phyloP scores from a whole-genome alignment of 169 alveolate genomes.

The Babesia ovis region DNA sequence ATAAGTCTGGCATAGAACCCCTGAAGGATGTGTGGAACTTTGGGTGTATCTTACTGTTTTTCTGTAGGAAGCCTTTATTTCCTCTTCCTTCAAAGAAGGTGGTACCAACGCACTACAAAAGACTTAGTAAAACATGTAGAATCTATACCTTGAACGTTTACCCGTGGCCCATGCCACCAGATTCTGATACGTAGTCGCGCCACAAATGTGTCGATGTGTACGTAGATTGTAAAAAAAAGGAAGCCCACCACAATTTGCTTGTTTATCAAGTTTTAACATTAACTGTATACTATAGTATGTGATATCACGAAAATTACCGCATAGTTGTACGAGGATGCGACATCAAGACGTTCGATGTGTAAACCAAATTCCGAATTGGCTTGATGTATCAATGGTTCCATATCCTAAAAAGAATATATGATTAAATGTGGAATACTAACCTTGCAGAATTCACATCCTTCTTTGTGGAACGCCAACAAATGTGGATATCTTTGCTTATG shows the following conservation, averaged over 20 bases:
- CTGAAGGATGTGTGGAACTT: slow-evolving; percentile 3
- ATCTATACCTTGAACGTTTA: slow-evolving; percentile 19
- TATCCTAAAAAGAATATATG: slow-evolving; percentile 37
- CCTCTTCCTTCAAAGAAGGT: slow-evolving; percentile 35
- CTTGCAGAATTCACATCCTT: slow-evolving; percentile 74
- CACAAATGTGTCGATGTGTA: slow-evolving; percentile 77
- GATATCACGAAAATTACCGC: slow-evolving; percentile 24
- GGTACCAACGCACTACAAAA: slow-evolving; percentile 11
- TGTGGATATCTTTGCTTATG: slow-evolving; percentile 69
- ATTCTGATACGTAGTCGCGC: slow-evolving; percentile 79
- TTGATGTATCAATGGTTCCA: slow-evolving; percentile 50
- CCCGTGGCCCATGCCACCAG: slow-evolving; percentile 74
- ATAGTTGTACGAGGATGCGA: slow-evolving; percentile 18
- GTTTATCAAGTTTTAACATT: slow-evolving; percentile 67
- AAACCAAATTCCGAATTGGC: slow-evolving; percentile 47
- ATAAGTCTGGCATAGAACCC: slow-evolving; percentile 28
- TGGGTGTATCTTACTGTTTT: slow-evolving; percentile 23
- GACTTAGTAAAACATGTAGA: too few relatives aligned
- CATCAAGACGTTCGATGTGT: slow-evolving; percentile 62
- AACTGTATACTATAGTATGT: slow-evolving; percentile 56
- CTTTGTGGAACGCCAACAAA: slow-evolving; percentile 72
- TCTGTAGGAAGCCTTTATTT: slow-evolving; percentile 31
- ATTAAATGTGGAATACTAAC: slow-evolving; percentile 42
- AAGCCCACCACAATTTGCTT: slow-evolving; percentile 81
- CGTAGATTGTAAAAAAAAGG: slow-evolving; percentile 79